Evolutionary conservation across 805 yeast species (phyloP).

Genomic region (Kodamaea neixiangensis): DNA sequence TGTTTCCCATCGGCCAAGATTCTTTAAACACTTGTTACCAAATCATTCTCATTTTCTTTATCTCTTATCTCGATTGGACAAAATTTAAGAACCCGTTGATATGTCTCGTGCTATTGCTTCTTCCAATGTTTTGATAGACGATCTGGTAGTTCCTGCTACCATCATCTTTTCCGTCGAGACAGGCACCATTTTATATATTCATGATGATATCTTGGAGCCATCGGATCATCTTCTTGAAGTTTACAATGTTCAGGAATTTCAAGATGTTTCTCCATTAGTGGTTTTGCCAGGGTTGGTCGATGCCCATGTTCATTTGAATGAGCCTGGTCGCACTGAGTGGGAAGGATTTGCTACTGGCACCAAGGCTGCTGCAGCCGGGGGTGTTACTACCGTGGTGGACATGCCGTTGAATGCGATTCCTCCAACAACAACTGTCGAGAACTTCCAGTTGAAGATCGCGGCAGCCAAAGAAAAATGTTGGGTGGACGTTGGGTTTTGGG

Average conservation of each 20-base stretch:
- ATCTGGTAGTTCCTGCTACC: constrained; percentile 56
- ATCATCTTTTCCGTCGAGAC: constrained; percentile 54
- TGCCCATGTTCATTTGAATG: constrained; percentile 91
- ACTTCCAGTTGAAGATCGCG: constrained; percentile 68
- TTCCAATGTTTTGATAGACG: constrained; percentile 53
- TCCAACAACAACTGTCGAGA: constrained; percentile 84
- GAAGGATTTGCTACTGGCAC: constrained; percentile 98
- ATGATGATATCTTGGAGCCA: constrained; percentile 29
- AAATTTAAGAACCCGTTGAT: background rate
- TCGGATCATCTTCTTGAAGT: constrained; percentile 41
- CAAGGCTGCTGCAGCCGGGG: constrained; percentile 91
- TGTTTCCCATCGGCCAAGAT: background rate
- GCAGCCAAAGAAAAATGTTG: constrained; percentile 84
- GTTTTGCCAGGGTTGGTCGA: constrained; percentile 92
- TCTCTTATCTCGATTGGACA: background rate
- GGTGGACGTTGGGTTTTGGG: constrained; percentile 97
- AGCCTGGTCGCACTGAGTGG: constrained; percentile 98
- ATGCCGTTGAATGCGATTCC: constrained; percentile 97
- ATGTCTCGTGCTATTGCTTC: constrained; percentile 71
- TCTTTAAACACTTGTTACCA: background rate
- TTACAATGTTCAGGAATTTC: constrained; percentile 48
- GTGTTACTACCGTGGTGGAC: constrained; percentile 92
- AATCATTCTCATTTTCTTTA: background rate
- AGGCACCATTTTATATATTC: constrained; percentile 59
- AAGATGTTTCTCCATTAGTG: constrained; percentile 61